Evolutionary conservation across 805 yeast genomes (phyloP).

Genomic region (Henningerozyma blattae): DNA sequence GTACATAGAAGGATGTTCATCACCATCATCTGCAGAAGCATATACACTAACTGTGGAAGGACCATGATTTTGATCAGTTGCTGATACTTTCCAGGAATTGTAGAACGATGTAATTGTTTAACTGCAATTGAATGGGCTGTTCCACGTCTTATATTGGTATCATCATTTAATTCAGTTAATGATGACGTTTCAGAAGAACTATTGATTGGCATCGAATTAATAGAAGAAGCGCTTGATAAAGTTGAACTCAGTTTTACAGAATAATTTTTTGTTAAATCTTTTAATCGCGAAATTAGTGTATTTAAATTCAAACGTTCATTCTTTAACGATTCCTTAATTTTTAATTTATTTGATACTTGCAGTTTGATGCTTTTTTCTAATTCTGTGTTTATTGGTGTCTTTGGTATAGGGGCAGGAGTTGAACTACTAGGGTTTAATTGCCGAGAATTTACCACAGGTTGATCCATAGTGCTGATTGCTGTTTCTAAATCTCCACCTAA

Average conservation of each 20-base stretch:
- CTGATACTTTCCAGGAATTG: background rate
- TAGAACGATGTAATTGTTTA: background rate
- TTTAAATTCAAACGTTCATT: background rate
- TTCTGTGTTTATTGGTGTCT: background rate
- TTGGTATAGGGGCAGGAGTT: background rate
- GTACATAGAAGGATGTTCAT: slow-evolving; percentile 1
- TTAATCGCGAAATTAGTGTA: background rate
- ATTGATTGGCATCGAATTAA: too few relatives aligned
- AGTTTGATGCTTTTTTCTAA: background rate
- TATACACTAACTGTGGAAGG: slow-evolving; percentile 10
- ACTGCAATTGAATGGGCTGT: background rate
- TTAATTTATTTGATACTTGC: background rate
- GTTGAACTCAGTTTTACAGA: background rate
- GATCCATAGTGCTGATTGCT: background rate
- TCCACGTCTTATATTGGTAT: too few relatives aligned
- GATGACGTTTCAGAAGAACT: too few relatives aligned
- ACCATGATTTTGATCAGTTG: background rate
- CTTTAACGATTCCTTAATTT: background rate
- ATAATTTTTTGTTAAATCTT: background rate
- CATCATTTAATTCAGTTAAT: too few relatives aligned
- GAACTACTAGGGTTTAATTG: background rate
- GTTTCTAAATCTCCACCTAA: background rate
- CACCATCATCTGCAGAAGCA: slow-evolving; percentile 47
- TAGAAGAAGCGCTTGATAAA: background rate
- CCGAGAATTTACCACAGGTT: background rate